Evolutionary conservation across 768 basidiomycete genomes (phyloP).

Genomic region (Serendipita sp.): DNA sequence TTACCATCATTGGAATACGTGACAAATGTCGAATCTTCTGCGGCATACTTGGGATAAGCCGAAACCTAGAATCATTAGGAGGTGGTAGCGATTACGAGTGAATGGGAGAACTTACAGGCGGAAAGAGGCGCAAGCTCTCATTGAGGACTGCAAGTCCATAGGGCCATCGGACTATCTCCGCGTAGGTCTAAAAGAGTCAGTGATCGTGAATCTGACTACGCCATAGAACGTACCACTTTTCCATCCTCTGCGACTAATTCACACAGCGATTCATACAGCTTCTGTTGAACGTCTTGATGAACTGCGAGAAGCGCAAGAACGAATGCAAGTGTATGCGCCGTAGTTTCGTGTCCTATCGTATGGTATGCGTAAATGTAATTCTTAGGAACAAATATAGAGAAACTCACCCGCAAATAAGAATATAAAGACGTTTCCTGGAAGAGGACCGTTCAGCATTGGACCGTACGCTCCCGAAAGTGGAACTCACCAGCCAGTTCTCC

Average conservation of each 20-base stretch:
- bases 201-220: neutral
- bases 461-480: too few species aligned
- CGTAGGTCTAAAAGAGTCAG: neutral
- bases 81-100: neutral
- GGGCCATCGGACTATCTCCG: neutral
- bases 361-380: too few species aligned
- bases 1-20: constrained; percentile 10
- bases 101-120: neutral
- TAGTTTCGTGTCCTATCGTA: constrained; percentile 23
- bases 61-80: neutral
- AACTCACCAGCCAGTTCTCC: too few species aligned
- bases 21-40: constrained; percentile 15
- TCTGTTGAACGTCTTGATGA: constrained; percentile 31
- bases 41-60: constrained; percentile 14
- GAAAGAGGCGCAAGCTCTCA: neutral
- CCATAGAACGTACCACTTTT: constrained; percentile 19
- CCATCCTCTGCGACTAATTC: constrained; percentile 21
- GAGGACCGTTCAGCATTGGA: too few species aligned
- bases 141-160: neutral
- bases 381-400: too few species aligned
- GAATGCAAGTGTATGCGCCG: constrained; percentile 28
- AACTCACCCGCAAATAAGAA: too few species aligned
- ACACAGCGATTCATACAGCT: constrained; percentile 23
- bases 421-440: too few species aligned
- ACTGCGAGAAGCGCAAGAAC: constrained; percentile 39